Conservation (phyloP, 169 alveolate genomes). For the Sarcocystis neurona region DNA sequence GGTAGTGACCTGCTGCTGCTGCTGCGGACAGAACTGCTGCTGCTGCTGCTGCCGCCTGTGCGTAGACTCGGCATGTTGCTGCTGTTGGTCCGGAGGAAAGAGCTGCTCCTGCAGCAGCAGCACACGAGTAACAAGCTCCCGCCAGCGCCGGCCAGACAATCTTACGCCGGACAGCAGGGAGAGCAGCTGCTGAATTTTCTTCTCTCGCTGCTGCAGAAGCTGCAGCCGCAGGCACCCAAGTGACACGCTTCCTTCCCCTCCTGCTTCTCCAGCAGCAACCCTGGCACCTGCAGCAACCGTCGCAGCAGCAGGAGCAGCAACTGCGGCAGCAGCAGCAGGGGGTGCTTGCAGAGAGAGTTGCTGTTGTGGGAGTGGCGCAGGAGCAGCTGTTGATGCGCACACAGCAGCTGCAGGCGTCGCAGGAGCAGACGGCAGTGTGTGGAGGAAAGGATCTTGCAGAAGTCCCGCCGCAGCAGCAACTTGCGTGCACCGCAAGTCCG, state of each 20-base stretch:
- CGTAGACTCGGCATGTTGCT: not conserved
- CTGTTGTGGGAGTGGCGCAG: not conserved
- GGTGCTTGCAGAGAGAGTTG: too few relatives aligned
- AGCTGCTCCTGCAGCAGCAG: slow-evolving; percentile 19
- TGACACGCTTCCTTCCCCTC: too few relatives aligned
- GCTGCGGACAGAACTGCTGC: slow-evolving; percentile 9
- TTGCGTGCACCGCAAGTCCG: slow-evolving; percentile 29
- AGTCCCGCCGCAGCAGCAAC: not conserved
- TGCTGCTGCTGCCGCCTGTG: not conserved
- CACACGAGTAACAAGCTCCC: too few relatives aligned
- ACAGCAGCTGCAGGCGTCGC: not conserved
- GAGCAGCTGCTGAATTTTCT: slow-evolving; percentile 44
- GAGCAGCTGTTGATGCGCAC: not conserved
- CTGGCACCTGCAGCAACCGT: too few relatives aligned
- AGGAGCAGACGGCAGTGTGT: not conserved
- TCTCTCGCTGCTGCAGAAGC: slow-evolving; percentile 53
- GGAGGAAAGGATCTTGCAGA: not conserved
- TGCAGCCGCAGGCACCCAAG: slow-evolving; percentile 46
- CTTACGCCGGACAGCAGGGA: slow-evolving; percentile 39
- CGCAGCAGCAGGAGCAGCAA: too few relatives aligned
- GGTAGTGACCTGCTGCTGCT: not conserved
- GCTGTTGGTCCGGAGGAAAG: not conserved
- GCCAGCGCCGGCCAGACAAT: too few relatives aligned
- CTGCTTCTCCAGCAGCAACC: too few relatives aligned
- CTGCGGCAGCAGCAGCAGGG: too few relatives aligned